phyloP scores from a whole-genome alignment of 2,329 filamentous ascomycete genomes.

The Cordyceps farinosa region DNA sequence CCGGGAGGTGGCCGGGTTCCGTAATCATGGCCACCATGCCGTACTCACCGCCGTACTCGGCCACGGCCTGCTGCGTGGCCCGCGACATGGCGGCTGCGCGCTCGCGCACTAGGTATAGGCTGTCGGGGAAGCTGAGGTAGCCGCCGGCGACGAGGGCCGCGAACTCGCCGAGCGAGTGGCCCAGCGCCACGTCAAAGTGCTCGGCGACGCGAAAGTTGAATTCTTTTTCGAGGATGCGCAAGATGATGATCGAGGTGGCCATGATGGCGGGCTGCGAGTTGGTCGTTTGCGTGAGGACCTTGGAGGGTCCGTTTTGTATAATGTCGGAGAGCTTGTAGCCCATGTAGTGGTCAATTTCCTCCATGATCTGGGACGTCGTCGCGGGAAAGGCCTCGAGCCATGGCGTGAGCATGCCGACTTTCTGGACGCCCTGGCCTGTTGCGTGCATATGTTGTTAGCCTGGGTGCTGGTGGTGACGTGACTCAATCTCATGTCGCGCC shows the following conservation, averaged over 20 bases:
- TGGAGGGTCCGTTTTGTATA: slow-evolving; percentile 77
- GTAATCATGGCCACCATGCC: slow-evolving; percentile 94
- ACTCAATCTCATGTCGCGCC: not conserved
- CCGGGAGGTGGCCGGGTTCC: slow-evolving; percentile 70
- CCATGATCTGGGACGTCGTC: slow-evolving; percentile 70
- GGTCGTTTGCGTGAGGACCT: slow-evolving; percentile 71
- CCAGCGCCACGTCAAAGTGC: slow-evolving; percentile 76
- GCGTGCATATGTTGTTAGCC: not conserved
- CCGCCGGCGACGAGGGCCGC: slow-evolving; percentile 83
- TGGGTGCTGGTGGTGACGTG: not conserved
- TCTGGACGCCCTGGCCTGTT: slow-evolving; percentile 81
- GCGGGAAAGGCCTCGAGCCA: slow-evolving; percentile 84
- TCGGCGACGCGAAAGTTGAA: slow-evolving; percentile 71
- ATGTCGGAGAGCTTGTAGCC: slow-evolving; percentile 71
- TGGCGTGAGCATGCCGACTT: slow-evolving; percentile 79
- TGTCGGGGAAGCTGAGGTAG: slow-evolving; percentile 73
- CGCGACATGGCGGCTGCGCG: slow-evolving; percentile 81
- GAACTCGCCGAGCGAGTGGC: slow-evolving; percentile 91
- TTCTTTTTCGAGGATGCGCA: slow-evolving; percentile 80
- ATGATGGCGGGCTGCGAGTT: slow-evolving; percentile 96
- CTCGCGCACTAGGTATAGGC: slow-evolving; percentile 69
- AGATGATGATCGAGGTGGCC: slow-evolving; percentile 86
- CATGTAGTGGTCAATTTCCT: slow-evolving; percentile 79
- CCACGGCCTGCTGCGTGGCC: slow-evolving; percentile 64
- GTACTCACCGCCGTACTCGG: slow-evolving; percentile 72